Percentiles rank a stretch among this genome's conserved stretches.
Evolutionary conservation across 2,329 filamentous ascomycete species (phyloP).

Genomic region (Aspergillus sp.): DNA sequence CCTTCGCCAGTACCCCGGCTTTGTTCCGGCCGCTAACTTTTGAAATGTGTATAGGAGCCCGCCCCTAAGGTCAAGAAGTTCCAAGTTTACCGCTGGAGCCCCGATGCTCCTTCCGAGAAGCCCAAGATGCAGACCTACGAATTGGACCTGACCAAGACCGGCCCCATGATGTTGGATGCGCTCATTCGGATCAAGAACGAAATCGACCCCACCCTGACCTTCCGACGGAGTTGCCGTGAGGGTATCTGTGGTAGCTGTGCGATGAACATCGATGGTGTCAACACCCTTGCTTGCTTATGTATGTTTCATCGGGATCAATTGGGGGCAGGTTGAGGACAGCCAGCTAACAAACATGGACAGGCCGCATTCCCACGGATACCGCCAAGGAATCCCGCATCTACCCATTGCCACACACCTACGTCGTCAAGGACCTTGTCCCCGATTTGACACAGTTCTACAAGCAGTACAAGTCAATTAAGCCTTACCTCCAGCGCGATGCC

Average conservation of each 20-base stretch:
- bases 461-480: slow-evolving; percentile 99
- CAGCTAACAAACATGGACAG: slow-evolving; percentile 47
- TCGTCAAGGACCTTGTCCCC: slow-evolving; percentile 97
- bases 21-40: slow-evolving; percentile 1
- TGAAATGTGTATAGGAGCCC: slow-evolving; percentile 51
- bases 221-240: slow-evolving; percentile 93
- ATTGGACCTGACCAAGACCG: slow-evolving; percentile 97
- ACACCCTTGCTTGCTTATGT: slow-evolving; percentile 97
- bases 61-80: slow-evolving; percentile 81
- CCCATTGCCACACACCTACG: slow-evolving; percentile 96
- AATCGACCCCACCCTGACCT: slow-evolving; percentile 92
- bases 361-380: slow-evolving; percentile 87
- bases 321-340: background rate
- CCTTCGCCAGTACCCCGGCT: background rate
- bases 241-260: slow-evolving; percentile 98
- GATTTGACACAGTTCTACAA: slow-evolving; percentile 99
- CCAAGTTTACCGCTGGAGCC: slow-evolving; percentile 99
- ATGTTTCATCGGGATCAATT: slow-evolving; percentile 46
- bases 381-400: slow-evolving; percentile 87
- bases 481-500: slow-evolving; percentile 90
- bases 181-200: slow-evolving; percentile 99
- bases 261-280: slow-evolving; percentile 99
- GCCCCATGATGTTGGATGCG: slow-evolving; percentile 96
- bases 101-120: slow-evolving; percentile 87
- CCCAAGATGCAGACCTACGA: slow-evolving; percentile 94